Base-by-base conservation (phyloP, 176 grass and related monocot genomes). In the Oryza brachyantha region DNA sequence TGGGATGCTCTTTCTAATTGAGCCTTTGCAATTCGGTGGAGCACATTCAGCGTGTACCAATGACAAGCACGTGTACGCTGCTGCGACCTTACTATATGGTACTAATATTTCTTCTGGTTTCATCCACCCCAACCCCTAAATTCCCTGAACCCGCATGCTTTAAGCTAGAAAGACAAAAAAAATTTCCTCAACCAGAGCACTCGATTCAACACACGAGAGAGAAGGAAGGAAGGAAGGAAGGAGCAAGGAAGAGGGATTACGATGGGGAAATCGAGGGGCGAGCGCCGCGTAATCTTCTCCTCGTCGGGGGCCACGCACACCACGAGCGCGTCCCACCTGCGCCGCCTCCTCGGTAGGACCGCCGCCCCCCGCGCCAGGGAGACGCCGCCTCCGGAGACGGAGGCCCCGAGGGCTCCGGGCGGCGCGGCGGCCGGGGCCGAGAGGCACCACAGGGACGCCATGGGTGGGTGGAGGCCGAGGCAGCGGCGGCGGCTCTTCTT, bases 241-340 rank as follows among this genome's bases (percentile, higher is more conserved):
- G 14, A 29, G 48, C 5, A 0, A 61, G 52, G 26, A 76, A 38
- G 54, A 58, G 21, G 61, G 42, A 50, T 81, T 94, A 94, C 92
- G 84, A 91, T 86, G 80, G 92, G 92, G 77, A 94, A 94, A 86
- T 94, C 92, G 64, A 94, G 92, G 19, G 92, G 92, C 29, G 88
- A 94, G 45, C 92, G 92, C 43, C 89, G 86, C 73, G 92, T 94
- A 64, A 91, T 91, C 86, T 84, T 94, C 86, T 94, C 92, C 76
- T 94, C 88, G 19, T 94, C 83, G 2, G 92, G 92, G 16, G 88
- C 88, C 81, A 86, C 57, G 78, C 88, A 82, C 26, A 94, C 86
- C 40, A 88, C 86, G 38, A 88, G 72, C 68, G 76, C 68, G 62
- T 13, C 46, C 72, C 85, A 83, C 65, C 75, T 69, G n/a, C 79